Evolutionary conservation across 768 basidiomycete genomes (phyloP).

Genomic region (Lactifluus pinguis): DNA sequence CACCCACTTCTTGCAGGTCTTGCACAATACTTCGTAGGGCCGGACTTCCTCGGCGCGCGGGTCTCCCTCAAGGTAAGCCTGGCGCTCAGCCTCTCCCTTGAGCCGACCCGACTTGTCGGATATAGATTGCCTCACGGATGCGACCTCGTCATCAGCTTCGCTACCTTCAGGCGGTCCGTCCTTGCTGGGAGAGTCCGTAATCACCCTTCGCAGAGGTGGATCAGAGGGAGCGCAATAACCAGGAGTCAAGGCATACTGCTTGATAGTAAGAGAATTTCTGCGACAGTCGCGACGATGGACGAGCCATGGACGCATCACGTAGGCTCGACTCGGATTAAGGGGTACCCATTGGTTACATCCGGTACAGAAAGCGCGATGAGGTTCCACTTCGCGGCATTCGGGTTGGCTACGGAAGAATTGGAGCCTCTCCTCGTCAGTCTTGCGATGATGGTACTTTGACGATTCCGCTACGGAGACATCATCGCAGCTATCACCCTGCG

Average conservation of each 20-base stretch:
- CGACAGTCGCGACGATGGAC: conserved; percentile 48
- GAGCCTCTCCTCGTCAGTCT: conserved; percentile 53
- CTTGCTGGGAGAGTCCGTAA: not conserved
- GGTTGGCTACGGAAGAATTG: conserved; percentile 57
- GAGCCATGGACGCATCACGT: conserved; percentile 54
- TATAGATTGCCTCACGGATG: conserved; percentile 25
- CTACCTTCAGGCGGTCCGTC: conserved; percentile 17
- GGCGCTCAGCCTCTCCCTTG: conserved; percentile 37
- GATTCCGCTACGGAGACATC: conserved; percentile 48
- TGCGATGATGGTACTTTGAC: conserved; percentile 33
- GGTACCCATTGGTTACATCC: conserved; percentile 49
- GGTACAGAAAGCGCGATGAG: conserved; percentile 48
- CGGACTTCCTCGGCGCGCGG: conserved; percentile 41
- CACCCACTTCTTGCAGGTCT: conserved; percentile 57
- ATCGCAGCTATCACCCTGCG: conserved; percentile 32
- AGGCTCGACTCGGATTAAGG: conserved; percentile 47
- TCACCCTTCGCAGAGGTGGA: not conserved
- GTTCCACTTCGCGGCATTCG: conserved; percentile 46
- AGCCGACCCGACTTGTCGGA: conserved; percentile 12
- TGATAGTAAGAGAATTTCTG: conserved; percentile 23
- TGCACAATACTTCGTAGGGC: conserved; percentile 46
- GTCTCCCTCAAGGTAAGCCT: conserved; percentile 45
- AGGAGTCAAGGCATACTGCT: conserved; percentile 23
- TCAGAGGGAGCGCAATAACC: not conserved
- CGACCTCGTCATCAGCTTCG: conserved; percentile 22